These are phyloP conservation scores for Diaporthe helianthi DNA, from an alignment of 2,329 filamentous ascomycete species.

Conservation along the genomic window DNA sequence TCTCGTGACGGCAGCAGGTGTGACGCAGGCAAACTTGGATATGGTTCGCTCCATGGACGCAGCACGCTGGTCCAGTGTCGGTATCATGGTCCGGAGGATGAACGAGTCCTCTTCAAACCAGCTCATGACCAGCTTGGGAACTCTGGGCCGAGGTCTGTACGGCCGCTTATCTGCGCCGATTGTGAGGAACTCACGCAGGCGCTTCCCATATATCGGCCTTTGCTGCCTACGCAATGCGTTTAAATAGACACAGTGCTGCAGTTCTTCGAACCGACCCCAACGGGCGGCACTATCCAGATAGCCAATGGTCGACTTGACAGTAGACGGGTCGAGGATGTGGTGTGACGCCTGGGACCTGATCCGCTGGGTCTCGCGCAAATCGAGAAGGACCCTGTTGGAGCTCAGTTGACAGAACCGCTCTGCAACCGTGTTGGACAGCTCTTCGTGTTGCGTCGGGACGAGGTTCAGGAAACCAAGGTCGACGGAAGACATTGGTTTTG, in stretches of 20 bases:
- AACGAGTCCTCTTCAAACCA: conserved; percentile 79
- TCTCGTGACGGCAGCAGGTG: conserved; percentile 83
- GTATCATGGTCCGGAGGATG: conserved; percentile 71
- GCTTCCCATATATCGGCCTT: conserved; percentile 80
- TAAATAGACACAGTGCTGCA: conserved; percentile 81
- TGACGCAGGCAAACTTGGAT: conserved; percentile 90
- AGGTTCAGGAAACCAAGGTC: conserved; percentile 82
- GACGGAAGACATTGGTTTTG: conserved; percentile 68
- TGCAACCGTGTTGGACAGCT: conserved; percentile 61
- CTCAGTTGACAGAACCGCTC: conserved; percentile 70
- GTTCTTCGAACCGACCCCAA: conserved; percentile 75
- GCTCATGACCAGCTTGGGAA: conserved; percentile 68
- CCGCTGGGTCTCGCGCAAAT: conserved; percentile 75
- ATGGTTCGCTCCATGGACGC: conserved; percentile 76
- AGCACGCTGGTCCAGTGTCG: conserved; percentile 76
- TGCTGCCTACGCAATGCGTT: conserved; percentile 83
- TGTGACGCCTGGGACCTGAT: conserved; percentile 62
- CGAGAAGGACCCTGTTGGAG: conserved; percentile 72
- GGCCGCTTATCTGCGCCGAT: conserved; percentile 67
- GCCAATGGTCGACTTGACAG: conserved; percentile 71
- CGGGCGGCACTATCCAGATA: conserved; percentile 76
- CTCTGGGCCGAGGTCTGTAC: conserved; percentile 64
- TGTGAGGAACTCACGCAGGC: conserved; percentile 77
- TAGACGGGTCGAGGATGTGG: conserved; percentile 67
- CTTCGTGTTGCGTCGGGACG: conserved; percentile 74